Percentiles rank a stretch among this genome's conserved stretches.
Conservation (phyloP, 371 early-diverging fungal genomes). For the Lichtheimia hyalospora region DNA sequence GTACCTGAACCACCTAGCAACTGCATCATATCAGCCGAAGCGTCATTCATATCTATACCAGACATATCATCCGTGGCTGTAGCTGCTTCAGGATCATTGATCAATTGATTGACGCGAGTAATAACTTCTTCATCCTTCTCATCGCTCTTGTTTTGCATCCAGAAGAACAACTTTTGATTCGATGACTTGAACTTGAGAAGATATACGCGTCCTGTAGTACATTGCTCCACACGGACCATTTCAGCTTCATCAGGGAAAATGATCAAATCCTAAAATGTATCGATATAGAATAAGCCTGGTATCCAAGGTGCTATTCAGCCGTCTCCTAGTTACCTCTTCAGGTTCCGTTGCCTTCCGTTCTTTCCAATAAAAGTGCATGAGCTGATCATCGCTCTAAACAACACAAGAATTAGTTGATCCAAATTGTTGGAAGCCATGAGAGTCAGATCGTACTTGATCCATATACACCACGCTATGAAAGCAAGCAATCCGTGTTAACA, state of each 20-base stretch:
- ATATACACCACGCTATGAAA: conserved; percentile 47
- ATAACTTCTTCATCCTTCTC: conserved; percentile 58
- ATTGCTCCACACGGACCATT: conserved; percentile 63
- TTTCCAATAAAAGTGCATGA: conserved; percentile 81
- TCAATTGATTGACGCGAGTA: conserved; percentile 54
- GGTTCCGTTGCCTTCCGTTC: conserved; percentile 49
- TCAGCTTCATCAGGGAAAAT: conserved; percentile 81
- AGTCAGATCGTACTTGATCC: conserved; percentile 41
- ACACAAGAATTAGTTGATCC: conserved; percentile 61
- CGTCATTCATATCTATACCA: conserved; percentile 16
- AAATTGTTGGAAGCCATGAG: background rate
- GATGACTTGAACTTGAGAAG: conserved; percentile 77
- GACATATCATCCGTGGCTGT: conserved; percentile 18
- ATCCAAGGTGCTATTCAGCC: conserved; percentile 1
- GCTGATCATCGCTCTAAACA: conserved; percentile 58
- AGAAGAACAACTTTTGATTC: conserved; percentile 72
- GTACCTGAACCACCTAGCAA: conserved; percentile 29
- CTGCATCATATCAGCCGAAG: conserved; percentile 38
- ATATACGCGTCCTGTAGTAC: conserved; percentile 74
- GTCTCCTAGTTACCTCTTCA: conserved; percentile 51
- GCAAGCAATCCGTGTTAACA: background rate
- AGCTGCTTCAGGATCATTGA: conserved; percentile 57
- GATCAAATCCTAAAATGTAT: conserved; percentile 58
- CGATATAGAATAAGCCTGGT: background rate
- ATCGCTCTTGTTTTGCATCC: conserved; percentile 75